These are phyloP conservation scores for Withania somnifera DNA, from an alignment of 305 asterid species.

Conservation along the genomic window DNA sequence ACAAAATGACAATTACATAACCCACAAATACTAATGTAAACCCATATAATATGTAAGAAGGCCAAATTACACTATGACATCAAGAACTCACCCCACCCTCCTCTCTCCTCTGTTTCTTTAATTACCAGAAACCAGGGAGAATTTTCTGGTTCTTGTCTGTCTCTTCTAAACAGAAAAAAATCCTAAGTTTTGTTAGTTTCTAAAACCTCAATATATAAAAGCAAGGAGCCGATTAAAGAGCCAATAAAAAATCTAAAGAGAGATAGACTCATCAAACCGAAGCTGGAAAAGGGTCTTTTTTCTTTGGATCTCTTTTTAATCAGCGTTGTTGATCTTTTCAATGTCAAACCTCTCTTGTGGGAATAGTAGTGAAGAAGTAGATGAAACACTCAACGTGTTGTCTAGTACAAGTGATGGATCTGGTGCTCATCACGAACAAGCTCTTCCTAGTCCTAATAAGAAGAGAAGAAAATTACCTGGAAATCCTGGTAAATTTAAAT, in stretches of 20 bases:
- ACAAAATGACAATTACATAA: background rate
- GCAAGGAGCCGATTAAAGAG: background rate
- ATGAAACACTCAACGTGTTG: background rate
- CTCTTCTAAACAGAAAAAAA: background rate
- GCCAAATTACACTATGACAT: background rate
- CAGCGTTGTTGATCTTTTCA: background rate
- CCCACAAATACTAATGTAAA: too few relatives aligned
- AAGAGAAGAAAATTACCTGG: slow-evolving; percentile 6
- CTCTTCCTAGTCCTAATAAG: background rate
- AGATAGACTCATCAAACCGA: background rate
- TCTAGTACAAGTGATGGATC: slow-evolving; percentile 2
- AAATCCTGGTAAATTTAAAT: slow-evolving; percentile 1
- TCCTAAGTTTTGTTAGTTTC: slow-evolving; percentile 1
- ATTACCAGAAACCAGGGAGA: slow-evolving; percentile 6
- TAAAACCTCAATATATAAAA: background rate
- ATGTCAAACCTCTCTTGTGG: background rate
- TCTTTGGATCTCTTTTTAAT: background rate
- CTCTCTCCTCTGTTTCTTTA: background rate
- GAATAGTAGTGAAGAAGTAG: slow-evolving; percentile 1
- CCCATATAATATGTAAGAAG: background rate
- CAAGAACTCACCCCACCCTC: background rate
- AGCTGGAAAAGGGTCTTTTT: background rate
- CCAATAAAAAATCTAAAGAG: background rate
- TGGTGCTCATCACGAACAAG: background rate
- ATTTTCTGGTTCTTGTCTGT: slow-evolving; percentile 5